Conservation (phyloP, 441 rosid genomes). For the Croton laevigatus region DNA sequence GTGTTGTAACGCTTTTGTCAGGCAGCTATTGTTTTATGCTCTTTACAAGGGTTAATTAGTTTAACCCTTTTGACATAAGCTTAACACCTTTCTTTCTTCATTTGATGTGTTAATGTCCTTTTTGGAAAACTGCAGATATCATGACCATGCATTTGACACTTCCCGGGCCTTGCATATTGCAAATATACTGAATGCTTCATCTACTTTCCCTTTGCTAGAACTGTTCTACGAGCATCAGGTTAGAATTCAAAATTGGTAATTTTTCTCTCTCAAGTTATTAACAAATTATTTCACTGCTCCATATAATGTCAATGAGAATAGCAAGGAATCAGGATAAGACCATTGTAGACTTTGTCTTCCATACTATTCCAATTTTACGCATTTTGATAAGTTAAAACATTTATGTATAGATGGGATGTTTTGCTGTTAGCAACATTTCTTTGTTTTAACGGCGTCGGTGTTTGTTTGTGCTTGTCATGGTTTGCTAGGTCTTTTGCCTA, state of each 20-base stretch:
- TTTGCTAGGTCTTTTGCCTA: neutral
- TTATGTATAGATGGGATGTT: neutral
- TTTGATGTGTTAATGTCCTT: neutral
- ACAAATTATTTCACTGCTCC: neutral
- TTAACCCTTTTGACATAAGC: neutral
- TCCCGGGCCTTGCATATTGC: constrained; percentile 81
- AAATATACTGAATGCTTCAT: constrained; percentile 43
- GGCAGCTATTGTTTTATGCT: neutral
- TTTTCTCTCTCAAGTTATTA: neutral
- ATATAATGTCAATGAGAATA: too few relatives aligned
- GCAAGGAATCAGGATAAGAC: neutral
- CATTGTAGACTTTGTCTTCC: neutral
- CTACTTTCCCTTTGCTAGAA: constrained; percentile 60
- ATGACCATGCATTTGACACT: constrained; percentile 69
- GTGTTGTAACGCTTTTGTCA: neutral
- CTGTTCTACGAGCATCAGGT: constrained; percentile 74
- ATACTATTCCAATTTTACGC: neutral
- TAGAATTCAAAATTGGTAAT: neutral
- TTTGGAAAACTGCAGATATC: constrained; percentile 49
- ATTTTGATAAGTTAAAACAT: neutral
- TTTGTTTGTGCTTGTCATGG: too few relatives aligned
- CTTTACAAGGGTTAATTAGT: neutral
- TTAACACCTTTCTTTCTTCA: neutral
- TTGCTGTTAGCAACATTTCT: too few relatives aligned
- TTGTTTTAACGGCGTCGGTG: too few relatives aligned